Conservation (phyloP, 129 eudicot species). For the Pseudognaphalium luteoalbum region DNA sequence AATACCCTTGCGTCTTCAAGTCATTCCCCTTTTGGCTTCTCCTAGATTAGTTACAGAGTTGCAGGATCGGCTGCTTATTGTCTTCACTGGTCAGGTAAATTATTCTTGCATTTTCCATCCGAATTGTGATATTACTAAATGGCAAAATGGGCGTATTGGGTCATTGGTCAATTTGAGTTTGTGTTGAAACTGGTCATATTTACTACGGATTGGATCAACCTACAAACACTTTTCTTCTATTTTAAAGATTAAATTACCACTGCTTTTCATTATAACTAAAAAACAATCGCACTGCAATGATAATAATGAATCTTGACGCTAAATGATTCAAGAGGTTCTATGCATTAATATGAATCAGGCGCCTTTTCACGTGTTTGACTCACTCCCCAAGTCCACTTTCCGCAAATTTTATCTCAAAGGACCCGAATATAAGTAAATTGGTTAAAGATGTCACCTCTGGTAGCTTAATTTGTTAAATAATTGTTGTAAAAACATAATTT, state of each 20-base stretch:
- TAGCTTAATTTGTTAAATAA: background rate
- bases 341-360: background rate
- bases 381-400: too few species aligned
- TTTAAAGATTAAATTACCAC: background rate
- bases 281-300: background rate
- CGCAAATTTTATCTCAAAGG: background rate
- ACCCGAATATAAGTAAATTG: background rate
- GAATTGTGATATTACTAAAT: constrained; percentile 1
- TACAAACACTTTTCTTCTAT: background rate
- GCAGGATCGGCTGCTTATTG: constrained; percentile 82
- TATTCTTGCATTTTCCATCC: background rate
- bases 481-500: background rate
- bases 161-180: background rate
- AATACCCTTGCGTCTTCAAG: constrained; percentile 92
- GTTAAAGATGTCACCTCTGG: background rate
- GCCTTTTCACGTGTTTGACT: too few species aligned
- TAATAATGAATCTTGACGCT: background rate
- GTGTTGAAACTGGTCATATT: background rate
- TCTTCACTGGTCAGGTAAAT: constrained; percentile 94
- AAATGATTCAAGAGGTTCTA: background rate
- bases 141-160: background rate
- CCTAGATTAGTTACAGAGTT: constrained; percentile 58
- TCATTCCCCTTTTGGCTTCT: constrained; percentile 75
- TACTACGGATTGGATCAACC: background rate
- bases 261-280: background rate